Percentiles rank a stretch among this genome's conserved stretches.
phyloP scores from a whole-genome alignment of 768 basidiomycete species.

The Tephrocybe sp. region DNA sequence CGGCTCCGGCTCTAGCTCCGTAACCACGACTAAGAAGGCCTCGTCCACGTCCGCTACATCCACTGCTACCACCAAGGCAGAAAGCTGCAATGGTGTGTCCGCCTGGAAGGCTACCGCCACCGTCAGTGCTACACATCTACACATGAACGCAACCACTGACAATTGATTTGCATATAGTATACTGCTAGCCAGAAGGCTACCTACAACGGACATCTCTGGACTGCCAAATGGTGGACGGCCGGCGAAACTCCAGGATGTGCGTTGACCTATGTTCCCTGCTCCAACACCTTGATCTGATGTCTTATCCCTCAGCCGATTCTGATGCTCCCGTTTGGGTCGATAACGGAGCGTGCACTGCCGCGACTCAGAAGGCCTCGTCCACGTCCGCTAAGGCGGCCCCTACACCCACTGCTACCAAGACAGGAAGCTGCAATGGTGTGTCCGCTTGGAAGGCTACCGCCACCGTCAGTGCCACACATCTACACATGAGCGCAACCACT shows the following conservation, averaged over 20 bases:
- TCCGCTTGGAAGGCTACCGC: constrained; percentile 37
- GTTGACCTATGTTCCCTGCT: no score
- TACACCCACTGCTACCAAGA: constrained; percentile 9
- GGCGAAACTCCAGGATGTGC: constrained; percentile 32
- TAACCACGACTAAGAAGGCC: constrained; percentile 13
- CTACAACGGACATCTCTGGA: constrained; percentile 49
- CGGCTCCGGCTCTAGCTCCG: constrained; percentile 2
- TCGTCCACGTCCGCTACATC: constrained; percentile 13
- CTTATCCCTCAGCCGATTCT: no score
- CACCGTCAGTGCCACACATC: constrained; percentile 32
- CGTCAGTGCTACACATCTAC: constrained; percentile 27
- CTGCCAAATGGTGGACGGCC: constrained; percentile 46
- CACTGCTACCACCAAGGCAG: constrained; percentile 14
- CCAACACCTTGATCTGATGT: no score
- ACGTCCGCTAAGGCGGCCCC: no score
- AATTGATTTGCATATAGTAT: constrained; percentile 32
- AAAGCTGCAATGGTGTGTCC: constrained; percentile 41
- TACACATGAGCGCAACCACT: not conserved
- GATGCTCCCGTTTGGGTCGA: constrained; percentile 35
- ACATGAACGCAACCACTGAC: not conserved
- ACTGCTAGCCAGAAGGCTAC: constrained; percentile 37
- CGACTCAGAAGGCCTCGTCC: no score
- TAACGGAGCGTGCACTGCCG: constrained; percentile 30
- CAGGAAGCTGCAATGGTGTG: constrained; percentile 40
- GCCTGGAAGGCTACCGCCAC: constrained; percentile 38